Base-by-base conservation (phyloP, 805 yeast genomes). In the Candida krabiensis region DNA sequence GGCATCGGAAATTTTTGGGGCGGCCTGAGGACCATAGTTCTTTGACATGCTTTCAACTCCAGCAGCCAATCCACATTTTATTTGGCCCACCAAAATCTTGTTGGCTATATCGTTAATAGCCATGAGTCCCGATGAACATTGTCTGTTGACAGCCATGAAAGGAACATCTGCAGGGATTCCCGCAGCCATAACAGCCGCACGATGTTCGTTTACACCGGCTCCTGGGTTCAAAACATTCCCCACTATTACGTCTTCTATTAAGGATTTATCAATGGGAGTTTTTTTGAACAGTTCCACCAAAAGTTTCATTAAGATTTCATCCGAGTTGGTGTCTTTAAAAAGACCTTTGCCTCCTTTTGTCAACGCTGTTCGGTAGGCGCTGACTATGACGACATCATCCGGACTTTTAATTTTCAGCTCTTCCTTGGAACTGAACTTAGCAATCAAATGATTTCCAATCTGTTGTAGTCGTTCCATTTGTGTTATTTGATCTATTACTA, bases 31-130 rank as follows among this genome's bases (percentile, higher is more conserved):
- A n/a, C 93, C 93, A 62, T 86, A 89, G 68, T 83, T 82, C 47
- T 74, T 69, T n/a, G 95, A 75, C 98, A 91, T 91, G 51, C 95
- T 83, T 69, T 90, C 98, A 34, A 82, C 96, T 56, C 98, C 98
- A 32, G 82, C 83, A 16, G 93, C 98, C 38, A 91, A 69, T 40
- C 98, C 98, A 54, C 91, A 74, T 49, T 80, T 86, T 54, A 91
- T 89, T 72, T 90, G 96, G 28, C 97, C 97, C 42, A 77, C 67
- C 52, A 71, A 70, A 58, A 91, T 90, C 68, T 86, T 87, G 69
- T 84, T 86, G 50, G 96, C 96, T 52, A 91, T 77, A 59, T 86
- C 93, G 56, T 86, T 83, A 25, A 90, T 79, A 11, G 96, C 95
- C 76, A 89, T 86, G 55, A 91, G 71, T 19, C 97, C 97, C 2